These are phyloP conservation scores for Lignosus rhinocerotis DNA, from an alignment of 1,284 basidiomycete species.

Conservation along the genomic window DNA sequence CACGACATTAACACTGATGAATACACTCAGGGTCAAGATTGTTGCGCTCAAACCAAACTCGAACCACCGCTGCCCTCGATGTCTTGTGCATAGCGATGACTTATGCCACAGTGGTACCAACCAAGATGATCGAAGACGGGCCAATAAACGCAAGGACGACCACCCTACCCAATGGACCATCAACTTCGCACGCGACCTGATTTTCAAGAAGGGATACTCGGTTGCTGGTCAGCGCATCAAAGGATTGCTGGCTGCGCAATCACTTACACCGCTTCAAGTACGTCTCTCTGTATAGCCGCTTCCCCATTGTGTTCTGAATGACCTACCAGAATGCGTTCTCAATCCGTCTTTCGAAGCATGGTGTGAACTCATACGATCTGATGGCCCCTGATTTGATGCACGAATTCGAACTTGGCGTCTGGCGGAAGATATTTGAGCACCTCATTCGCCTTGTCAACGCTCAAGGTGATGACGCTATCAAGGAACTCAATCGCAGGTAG, in stretches of 20 bases:
- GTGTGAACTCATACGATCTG: conserved; percentile 32
- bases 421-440: conserved; percentile 21
- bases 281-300: background rate
- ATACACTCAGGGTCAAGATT: conserved; percentile 17
- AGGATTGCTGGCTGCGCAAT: background rate
- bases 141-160: background rate
- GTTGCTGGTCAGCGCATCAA: background rate
- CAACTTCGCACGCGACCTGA: conserved; percentile 8
- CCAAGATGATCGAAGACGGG: conserved; percentile 2
- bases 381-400: conserved; percentile 39
- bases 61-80: conserved; percentile 33
- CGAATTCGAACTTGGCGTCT: conserved; percentile 40
- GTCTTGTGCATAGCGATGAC: too few relatives aligned
- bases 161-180: background rate
- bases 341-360: conserved; percentile 12
- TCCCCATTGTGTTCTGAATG: background rate
- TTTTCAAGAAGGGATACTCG: conserved; percentile 16
- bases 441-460: conserved; percentile 8
- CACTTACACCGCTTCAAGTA: background rate
- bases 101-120: too few relatives aligned
- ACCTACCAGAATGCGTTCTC: conserved; percentile 30
- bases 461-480: conserved; percentile 27
- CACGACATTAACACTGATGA: background rate
- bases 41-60: conserved; percentile 17
- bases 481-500: conserved; percentile 22